These are phyloP conservation scores for Herpetospermum pedunculosum DNA, from an alignment of 306 rosid genomes.

Conservation along the genomic window DNA sequence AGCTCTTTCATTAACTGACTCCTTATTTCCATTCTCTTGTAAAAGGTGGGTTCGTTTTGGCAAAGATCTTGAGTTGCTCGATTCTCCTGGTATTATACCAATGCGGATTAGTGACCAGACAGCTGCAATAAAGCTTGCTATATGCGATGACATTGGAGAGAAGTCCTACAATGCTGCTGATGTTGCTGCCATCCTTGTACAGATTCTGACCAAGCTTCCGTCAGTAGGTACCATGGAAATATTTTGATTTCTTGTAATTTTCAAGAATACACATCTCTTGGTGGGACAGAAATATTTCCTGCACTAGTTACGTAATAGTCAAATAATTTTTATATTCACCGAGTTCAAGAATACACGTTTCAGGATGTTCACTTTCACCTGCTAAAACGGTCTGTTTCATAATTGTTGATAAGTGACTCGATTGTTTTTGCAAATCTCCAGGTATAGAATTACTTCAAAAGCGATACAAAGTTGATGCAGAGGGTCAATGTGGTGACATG, in stretches of 20 bases:
- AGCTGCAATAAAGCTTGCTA: slow-evolving; percentile 94
- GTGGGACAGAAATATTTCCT: background rate
- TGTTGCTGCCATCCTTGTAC: slow-evolving; percentile 84
- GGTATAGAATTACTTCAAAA: slow-evolving; percentile 47
- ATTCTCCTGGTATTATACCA: slow-evolving; percentile 89
- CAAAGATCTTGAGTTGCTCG: slow-evolving; percentile 79
- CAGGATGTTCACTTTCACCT: background rate
- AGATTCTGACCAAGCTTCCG: slow-evolving; percentile 73
- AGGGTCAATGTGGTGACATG: slow-evolving; percentile 52
- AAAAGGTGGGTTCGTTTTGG: slow-evolving; percentile 94
- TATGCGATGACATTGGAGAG: slow-evolving; percentile 97
- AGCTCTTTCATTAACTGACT: background rate
- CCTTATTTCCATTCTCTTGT: slow-evolving; percentile 10
- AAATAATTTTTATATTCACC: background rate
- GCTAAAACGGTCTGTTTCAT: background rate
- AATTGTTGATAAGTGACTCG: background rate
- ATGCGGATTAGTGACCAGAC: slow-evolving; percentile 93
- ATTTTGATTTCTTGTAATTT: background rate
- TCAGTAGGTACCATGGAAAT: slow-evolving; percentile 35
- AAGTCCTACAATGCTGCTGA: slow-evolving; percentile 66
- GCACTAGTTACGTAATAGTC: background rate
- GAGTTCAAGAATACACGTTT: background rate
- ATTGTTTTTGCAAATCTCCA: slow-evolving; percentile 15
- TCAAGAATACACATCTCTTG: background rate
- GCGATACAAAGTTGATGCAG: slow-evolving; percentile 66